Percentiles rank a stretch among this genome's conserved stretches.
Conservation (phyloP, 2,329 filamentous ascomycete genomes). For the Fusarium citri region DNA sequence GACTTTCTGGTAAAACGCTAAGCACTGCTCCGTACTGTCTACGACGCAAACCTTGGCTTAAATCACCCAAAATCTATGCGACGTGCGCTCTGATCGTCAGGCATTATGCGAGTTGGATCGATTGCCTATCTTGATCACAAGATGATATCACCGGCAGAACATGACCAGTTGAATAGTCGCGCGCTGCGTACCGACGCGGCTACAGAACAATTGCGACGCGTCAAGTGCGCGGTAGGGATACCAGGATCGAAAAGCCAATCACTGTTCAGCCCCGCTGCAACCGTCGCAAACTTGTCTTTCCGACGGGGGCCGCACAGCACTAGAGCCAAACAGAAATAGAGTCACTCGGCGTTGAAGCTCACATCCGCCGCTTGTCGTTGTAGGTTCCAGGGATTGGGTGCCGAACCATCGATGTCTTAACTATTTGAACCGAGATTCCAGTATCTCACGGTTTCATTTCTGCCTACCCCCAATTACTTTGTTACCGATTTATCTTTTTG, state of each 20-base stretch:
- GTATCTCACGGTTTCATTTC: neutral
- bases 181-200: neutral
- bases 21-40: neutral
- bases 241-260: no score
- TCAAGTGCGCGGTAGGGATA: neutral
- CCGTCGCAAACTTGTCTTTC: slow-evolving; percentile 12
- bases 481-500: fast-evolving
- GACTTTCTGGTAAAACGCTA: neutral
- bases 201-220: neutral
- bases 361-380: neutral
- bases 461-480: no score
- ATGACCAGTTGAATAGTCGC: fast-evolving
- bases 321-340: neutral
- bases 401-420: neutral
- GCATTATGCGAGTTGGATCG: neutral
- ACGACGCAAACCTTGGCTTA: neutral
- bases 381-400: neutral
- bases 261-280: neutral
- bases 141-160: neutral
- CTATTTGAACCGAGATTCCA: neutral
- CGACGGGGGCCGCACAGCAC: neutral
- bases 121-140: neutral
- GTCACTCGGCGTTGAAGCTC: neutral
- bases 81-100: fast-evolving
- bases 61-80: neutral